Evolutionary conservation across 2,329 filamentous ascomycete genomes (phyloP).

Genomic region (Gaeumannomyces sp.): DNA sequence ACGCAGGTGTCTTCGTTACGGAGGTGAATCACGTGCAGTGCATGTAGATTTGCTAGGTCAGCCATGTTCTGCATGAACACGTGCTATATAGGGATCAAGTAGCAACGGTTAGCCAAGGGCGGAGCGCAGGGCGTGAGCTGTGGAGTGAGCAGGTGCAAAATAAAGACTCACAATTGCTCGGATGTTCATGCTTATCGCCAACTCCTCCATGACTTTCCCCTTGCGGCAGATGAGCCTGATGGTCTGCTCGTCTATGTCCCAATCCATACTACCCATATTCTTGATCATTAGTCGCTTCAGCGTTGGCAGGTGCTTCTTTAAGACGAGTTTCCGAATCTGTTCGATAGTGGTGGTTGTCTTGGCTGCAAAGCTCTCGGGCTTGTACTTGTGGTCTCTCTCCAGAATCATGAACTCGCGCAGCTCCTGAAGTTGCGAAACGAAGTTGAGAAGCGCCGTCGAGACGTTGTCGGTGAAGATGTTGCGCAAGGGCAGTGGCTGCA

Average conservation of each 20-base stretch:
- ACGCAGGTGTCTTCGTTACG: constrained; percentile 50
- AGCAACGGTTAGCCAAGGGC: neutral
- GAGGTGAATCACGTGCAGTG: constrained; percentile 49
- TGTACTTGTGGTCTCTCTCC: constrained; percentile 44
- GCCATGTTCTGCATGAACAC: constrained; percentile 48
- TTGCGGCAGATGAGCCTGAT: constrained; percentile 46
- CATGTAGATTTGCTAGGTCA: constrained; percentile 46
- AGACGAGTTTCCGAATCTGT: constrained; percentile 50
- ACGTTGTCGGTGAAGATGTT: constrained; percentile 61
- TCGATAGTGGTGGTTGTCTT: constrained; percentile 45
- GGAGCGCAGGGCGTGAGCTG: neutral
- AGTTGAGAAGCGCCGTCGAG: constrained; percentile 45
- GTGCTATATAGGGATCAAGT: constrained; percentile 35
- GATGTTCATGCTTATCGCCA: constrained; percentile 50
- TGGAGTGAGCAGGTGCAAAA: neutral
- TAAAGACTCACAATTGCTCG: constrained; percentile 43
- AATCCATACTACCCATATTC: constrained; percentile 44
- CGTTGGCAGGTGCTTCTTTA: constrained; percentile 51
- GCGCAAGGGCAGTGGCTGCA: constrained; percentile 43
- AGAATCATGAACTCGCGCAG: constrained; percentile 55
- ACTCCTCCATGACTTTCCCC: constrained; percentile 45
- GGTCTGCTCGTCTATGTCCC: constrained; percentile 53
- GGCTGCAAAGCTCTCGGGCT: constrained; percentile 46
- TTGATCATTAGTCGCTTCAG: constrained; percentile 55
- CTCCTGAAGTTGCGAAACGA: constrained; percentile 44